Evolutionary conservation across 441 rosid genomes (phyloP), one percentile per base, ranked within the genome.

Genomic region (Sinapis alba): DNA sequence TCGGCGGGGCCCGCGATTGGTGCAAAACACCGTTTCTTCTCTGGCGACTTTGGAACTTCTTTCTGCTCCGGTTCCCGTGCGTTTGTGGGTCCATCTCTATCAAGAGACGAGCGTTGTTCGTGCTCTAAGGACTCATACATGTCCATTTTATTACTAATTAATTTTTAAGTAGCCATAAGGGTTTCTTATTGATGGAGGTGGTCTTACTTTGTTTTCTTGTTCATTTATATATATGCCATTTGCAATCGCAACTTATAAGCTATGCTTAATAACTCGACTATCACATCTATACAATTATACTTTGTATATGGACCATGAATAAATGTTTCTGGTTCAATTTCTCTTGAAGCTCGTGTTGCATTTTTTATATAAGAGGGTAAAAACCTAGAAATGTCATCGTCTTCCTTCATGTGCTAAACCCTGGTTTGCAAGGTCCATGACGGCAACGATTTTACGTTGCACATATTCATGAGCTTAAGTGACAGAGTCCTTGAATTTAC

Each of bases 121-220:
- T n/a, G n/a, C n/a, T n/a, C n/a, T n/a, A n/a, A n/a, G n/a, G n/a
- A n/a, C n/a, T n/a, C n/a, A n/a, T n/a, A n/a, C n/a, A n/a, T n/a
- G n/a, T n/a, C n/a, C n/a, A n/a, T n/a, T n/a, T n/a, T n/a, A n/a
- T n/a, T n/a, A n/a, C n/a, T n/a, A n/a, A n/a, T n/a, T n/a, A n/a
- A n/a, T n/a, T n/a, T n/a, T n/a, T n/a, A n/a, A n/a, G n/a, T n/a
- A n/a, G n/a, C n/a, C n/a, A n/a, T n/a, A n/a, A n/a, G n/a, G n/a
- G n/a, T n/a, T n/a, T n/a, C n/a, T n/a, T n/a, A n/a, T n/a, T n/a
- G n/a, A n/a, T n/a, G n/a, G n/a, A n/a, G n/a, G n/a, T n/a, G n/a
- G n/a, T n/a, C n/a, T n/a, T n/a, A 9, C 20, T 58, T 41, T 38
- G 36, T 38, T 69, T 69, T 69, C 56, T 58, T 69, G 65, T 38